Evolutionary conservation across 495 filamentous ascomycete species (phyloP), one percentile per base, ranked within the genome.

Genomic region (Penicillium antarcticum): DNA sequence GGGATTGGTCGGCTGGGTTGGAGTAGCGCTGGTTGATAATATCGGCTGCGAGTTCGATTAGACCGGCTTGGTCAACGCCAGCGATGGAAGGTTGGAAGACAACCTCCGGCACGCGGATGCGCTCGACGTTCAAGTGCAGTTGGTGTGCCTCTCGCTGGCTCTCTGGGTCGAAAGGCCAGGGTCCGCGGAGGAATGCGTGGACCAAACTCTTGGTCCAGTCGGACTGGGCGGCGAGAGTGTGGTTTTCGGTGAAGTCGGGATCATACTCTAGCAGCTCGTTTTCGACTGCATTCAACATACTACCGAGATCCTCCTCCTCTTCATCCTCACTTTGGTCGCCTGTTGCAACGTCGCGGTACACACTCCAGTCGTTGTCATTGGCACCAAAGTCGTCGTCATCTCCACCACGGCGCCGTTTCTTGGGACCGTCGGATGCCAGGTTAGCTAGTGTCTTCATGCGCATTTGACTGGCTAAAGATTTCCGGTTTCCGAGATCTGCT

Each of bases 391-490:
- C 88, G 62, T 98, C 94, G 59, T 98, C 94, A 48, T 83, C 81
- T 14, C 75, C 77, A 14, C 86, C 87, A 19, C 94, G 80, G 33
- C 92, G 81, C 62, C 92, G 92, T 67, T 90, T 90, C 48, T 82
- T 83, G 0, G 92, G 92, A 16, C 84, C 84, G 68, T 98, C 94
- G 0, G 92, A 91, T 13, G 94, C 94, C 2, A 98, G 85, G 57
- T 95, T 96, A 35, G 94, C 95, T n/a, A 98, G 86, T 13, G 83
- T 90, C 71, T 97, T 97, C 94, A 98, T 98, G 24, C 94, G 88
- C 74, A 94, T 91, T 60, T 97, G 94, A 47, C 84, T 90, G 10
- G 95, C 95, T 10, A 97, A 81, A 1, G 91, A 96, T 66, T 98
- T 98, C 53, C 94, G 87, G 65, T 97, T 96, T 21, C 91, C 90